A percentile compares a stretch with the other conserved stretches of the same genome.
These are phyloP conservation scores for Verbena officinalis DNA, from an alignment of 257 asterid genomes.

Conservation along the genomic window DNA sequence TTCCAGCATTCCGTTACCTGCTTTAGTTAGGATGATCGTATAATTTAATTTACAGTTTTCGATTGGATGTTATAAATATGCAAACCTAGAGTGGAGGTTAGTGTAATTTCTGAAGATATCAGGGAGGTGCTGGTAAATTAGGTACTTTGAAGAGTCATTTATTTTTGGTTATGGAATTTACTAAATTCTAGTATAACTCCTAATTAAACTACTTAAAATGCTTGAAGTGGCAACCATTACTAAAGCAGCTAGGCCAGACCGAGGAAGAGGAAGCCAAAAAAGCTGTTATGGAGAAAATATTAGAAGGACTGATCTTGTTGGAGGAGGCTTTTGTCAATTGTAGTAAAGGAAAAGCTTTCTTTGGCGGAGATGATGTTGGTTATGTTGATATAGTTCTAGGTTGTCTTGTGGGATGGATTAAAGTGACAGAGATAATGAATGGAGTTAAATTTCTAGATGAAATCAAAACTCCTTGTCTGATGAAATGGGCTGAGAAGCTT, in stretches of 20 bases:
- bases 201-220: neutral
- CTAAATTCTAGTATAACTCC: neutral
- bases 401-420: constrained; percentile 33
- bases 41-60: too few species aligned
- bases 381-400: constrained; percentile 45
- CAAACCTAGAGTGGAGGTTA: too few species aligned
- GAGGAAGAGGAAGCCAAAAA: constrained; percentile 35
- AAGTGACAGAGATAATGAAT: constrained; percentile 8
- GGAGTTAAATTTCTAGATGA: constrained; percentile 32
- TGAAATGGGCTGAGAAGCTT: constrained; percentile 39
- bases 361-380: constrained; percentile 45
- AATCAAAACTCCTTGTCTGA: constrained; percentile 39
- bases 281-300: constrained; percentile 27
- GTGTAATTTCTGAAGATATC: too few species aligned
- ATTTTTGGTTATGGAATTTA: neutral
- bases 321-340: constrained; percentile 44
- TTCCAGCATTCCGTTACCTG: too few species aligned
- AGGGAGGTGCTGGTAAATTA: too few species aligned
- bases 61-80: too few species aligned
- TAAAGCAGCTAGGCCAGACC: constrained; percentile 13
- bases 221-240: constrained; percentile 39
- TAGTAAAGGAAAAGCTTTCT: constrained; percentile 41
- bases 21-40: too few species aligned
- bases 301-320: constrained; percentile 30
- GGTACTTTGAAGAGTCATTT: neutral